phyloP scores from a whole-genome alignment of 2,329 filamentous ascomycete genomes.

The Colletotrichum gloeosporioides region DNA sequence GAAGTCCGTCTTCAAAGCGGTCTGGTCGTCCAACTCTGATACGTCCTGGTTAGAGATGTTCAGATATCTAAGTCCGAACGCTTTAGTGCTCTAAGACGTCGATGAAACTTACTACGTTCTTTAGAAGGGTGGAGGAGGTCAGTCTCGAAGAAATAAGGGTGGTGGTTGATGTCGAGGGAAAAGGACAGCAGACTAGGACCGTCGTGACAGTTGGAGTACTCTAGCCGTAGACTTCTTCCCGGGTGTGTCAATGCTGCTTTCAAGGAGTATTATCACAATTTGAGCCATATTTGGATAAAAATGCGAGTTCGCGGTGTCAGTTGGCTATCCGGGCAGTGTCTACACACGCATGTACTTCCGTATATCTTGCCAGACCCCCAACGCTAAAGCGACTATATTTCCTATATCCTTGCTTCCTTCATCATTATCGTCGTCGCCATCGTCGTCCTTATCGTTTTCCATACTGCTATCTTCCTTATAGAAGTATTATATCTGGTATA shows the following conservation, averaged over 20 bases:
- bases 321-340: too few relatives aligned
- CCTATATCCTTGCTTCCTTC: too few relatives aligned
- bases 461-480: too few relatives aligned
- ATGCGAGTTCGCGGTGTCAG: background rate
- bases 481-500: too few relatives aligned
- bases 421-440: too few relatives aligned
- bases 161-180: background rate
- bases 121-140: background rate
- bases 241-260: background rate
- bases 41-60: background rate
- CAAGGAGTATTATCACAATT: background rate
- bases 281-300: background rate
- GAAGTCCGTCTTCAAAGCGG: constrained; percentile 18
- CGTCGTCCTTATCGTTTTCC: too few relatives aligned
- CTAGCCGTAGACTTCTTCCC: background rate
- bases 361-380: too few relatives aligned
- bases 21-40: background rate
- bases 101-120: background rate
- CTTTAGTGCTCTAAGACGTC: background rate
- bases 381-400: too few relatives aligned
- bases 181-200: background rate
- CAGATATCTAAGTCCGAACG: background rate
- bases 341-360: too few relatives aligned
- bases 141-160: background rate
- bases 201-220: background rate